A percentile compares a stretch with the other conserved stretches of the same genome.
Conservation (phyloP, 2,329 filamentous ascomycete species). For the Davidsoniella neocaledoniae region DNA sequence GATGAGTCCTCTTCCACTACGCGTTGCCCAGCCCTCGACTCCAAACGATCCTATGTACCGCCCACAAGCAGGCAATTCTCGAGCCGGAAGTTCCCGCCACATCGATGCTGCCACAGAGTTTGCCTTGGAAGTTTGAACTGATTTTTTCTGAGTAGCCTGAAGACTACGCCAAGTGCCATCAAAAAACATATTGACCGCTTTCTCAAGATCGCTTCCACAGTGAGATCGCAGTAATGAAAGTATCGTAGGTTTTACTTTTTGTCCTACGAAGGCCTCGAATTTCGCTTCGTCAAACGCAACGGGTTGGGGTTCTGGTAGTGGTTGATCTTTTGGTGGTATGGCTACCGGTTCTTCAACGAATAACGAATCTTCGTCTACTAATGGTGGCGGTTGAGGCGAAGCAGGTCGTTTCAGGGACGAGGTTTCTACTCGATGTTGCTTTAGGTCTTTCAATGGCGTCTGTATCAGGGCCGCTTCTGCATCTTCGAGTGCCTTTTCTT, state of each 20-base stretch:
- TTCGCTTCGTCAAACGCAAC: constrained; percentile 36
- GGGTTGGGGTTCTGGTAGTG: constrained; percentile 12
- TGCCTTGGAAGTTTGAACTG: not conserved
- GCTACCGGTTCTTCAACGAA: too few relatives aligned
- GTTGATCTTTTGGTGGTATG: not conserved
- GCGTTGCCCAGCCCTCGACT: constrained; percentile 79
- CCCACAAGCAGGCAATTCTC: constrained; percentile 15
- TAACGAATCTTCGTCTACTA: too few relatives aligned
- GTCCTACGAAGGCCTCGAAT: constrained; percentile 44
- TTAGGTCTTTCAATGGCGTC: not conserved
- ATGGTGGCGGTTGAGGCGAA: too few relatives aligned
- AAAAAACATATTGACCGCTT: constrained; percentile 52
- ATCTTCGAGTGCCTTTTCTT: not conserved
- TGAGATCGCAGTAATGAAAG: constrained; percentile 34
- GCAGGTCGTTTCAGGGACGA: too few relatives aligned
- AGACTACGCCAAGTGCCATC: constrained; percentile 41
- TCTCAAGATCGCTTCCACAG: constrained; percentile 41
- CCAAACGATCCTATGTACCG: constrained; percentile 87
- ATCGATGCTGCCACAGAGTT: constrained; percentile 2
- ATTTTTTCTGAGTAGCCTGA: constrained; percentile 1
- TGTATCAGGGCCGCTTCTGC: not conserved
- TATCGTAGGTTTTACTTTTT: constrained; percentile 32
- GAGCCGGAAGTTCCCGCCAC: constrained; percentile 10
- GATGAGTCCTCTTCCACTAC: constrained; percentile 58
- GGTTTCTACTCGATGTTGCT: not conserved